Conservation (phyloP, 2,329 filamentous ascomycete species). For the Orbilia blumenaviensis region DNA sequence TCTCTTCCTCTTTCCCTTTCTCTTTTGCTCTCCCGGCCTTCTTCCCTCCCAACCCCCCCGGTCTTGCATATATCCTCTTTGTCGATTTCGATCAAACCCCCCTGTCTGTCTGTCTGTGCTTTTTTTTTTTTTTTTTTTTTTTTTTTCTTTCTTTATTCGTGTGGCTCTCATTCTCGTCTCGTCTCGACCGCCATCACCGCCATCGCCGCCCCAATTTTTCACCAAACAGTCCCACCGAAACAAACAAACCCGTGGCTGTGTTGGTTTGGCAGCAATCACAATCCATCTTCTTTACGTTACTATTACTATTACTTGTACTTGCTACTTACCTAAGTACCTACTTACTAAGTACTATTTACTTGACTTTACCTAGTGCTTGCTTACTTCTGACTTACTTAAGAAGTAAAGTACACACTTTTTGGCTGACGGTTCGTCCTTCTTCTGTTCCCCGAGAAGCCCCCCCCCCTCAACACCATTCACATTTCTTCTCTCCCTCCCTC, state of each 20-base stretch:
- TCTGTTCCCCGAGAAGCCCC: slow-evolving; percentile 31
- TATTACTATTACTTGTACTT: no score
- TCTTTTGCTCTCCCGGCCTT: background rate
- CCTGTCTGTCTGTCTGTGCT: no score
- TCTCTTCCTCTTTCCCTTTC: slow-evolving; percentile 40
- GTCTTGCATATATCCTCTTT: no score
- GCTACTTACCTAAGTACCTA: no score
- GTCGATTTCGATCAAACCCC: no score
- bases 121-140: no score
- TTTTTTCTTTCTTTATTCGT: background rate
- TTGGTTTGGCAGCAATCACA: slow-evolving; percentile 5
- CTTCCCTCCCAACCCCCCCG: background rate
- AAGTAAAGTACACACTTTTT: background rate
- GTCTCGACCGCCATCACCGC: background rate
- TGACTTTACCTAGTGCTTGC: no score
- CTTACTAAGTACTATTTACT: no score
- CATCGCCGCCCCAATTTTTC: slow-evolving; percentile 16
- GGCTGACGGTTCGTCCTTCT: slow-evolving; percentile 21
- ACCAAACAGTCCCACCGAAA: background rate
- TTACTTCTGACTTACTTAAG: no score
- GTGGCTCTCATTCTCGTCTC: background rate
- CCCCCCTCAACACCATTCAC: slow-evolving; percentile 44
- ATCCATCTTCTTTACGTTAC: slow-evolving; percentile 25
- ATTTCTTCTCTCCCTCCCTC: slow-evolving; percentile 60
- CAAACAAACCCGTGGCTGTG: slow-evolving; percentile 10